A percentile compares a stretch with the other conserved stretches of the same genome.
Conservation (phyloP, 2,329 filamentous ascomycete species). For the Eutypa lata region DNA sequence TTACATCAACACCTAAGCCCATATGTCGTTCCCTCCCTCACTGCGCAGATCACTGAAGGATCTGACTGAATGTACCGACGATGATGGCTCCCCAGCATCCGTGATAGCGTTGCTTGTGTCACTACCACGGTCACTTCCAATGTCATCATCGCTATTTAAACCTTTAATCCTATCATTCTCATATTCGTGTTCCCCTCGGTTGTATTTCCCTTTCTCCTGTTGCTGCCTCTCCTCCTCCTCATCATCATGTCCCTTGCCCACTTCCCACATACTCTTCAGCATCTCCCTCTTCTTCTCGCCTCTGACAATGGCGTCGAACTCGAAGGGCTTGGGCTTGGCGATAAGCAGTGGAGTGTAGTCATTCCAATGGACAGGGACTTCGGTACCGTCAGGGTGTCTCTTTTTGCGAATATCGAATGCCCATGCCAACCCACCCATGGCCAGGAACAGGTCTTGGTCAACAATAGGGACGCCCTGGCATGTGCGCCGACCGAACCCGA, state of each 20-base stretch:
- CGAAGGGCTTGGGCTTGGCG: conserved; percentile 38
- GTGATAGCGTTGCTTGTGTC: not conserved
- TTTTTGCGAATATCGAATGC: conserved; percentile 31
- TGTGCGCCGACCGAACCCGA: conserved; percentile 53
- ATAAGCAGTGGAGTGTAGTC: conserved; percentile 41
- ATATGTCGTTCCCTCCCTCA: not conserved
- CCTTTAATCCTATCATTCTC: conserved; percentile 11
- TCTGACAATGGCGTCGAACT: conserved; percentile 34
- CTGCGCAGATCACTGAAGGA: not conserved
- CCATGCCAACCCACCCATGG: conserved; percentile 37
- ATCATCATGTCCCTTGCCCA: conserved; percentile 16
- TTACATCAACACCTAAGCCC: not conserved
- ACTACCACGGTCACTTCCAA: not conserved
- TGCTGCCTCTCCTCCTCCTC: conserved; percentile 4
- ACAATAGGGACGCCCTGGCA: conserved; percentile 41
- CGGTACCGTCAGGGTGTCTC: conserved; percentile 19
- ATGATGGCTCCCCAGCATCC: not conserved
- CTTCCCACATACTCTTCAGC: conserved; percentile 35
- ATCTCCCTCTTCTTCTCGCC: conserved; percentile 16
- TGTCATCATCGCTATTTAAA: not conserved
- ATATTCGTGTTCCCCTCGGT: conserved; percentile 3
- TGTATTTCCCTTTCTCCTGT: conserved; percentile 6
- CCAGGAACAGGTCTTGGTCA: conserved; percentile 37
- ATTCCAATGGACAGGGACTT: conserved; percentile 40
- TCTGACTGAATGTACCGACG: not conserved